Percentiles rank a stretch among this genome's conserved stretches.
Conservation (phyloP, 257 asterid genomes). For the Solanum lycopersicoides region DNA sequence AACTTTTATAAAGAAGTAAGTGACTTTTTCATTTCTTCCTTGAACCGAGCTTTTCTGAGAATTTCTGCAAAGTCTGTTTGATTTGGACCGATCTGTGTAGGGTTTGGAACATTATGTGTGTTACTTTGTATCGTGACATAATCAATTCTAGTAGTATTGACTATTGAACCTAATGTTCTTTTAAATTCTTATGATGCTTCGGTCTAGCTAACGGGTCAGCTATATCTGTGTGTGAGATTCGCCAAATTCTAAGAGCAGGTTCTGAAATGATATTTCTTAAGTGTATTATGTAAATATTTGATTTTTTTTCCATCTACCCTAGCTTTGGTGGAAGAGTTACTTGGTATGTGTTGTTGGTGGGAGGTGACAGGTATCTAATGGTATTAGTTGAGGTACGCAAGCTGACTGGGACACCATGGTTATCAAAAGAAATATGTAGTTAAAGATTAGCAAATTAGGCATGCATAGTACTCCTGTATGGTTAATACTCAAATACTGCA, state of each 20-base stretch:
- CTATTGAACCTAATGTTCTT: background rate
- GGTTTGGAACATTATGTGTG: background rate
- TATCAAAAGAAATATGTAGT: background rate
- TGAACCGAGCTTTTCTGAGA: background rate
- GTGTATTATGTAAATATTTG: background rate
- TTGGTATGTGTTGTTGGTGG: background rate
- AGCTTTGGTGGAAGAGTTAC: background rate
- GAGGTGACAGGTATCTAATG: background rate
- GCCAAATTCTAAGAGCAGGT: background rate
- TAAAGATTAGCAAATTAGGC: background rate
- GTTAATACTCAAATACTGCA: background rate
- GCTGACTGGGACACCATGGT: background rate
- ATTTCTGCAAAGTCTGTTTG: background rate
- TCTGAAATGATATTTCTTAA: background rate
- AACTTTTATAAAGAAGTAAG: conserved; percentile 68
- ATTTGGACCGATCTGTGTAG: background rate
- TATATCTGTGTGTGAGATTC: background rate
- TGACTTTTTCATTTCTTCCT: background rate
- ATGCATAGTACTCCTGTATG: background rate
- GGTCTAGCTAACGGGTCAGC: background rate
- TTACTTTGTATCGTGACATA: background rate
- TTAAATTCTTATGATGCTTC: background rate
- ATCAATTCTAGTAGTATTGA: background rate
- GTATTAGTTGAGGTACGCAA: background rate
- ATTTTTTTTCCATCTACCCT: background rate